Conservation (phyloP, 495 filamentous ascomycete species). For the Aspergillus ostianus region DNA sequence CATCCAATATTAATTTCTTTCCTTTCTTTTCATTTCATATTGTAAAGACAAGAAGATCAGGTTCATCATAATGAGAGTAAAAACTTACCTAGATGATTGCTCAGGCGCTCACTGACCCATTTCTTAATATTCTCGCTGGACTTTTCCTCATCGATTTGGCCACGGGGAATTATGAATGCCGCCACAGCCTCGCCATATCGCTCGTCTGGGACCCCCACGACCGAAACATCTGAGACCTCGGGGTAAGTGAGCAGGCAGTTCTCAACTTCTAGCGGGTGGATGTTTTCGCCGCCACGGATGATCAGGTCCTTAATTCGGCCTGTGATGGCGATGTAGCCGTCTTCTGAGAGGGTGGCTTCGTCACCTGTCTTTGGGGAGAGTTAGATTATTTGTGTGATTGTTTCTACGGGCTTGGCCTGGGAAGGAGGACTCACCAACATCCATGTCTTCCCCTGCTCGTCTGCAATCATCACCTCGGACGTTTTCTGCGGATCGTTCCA, state of each 20-base stretch:
- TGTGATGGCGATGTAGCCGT: conserved; percentile 66
- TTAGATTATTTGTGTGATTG: conserved; percentile 12
- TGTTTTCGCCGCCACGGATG: conserved; percentile 93
- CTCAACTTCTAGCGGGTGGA: conserved; percentile 92
- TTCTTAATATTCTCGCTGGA: conserved; percentile 54
- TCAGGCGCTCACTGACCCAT: conserved; percentile 73
- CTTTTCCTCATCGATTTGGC: conserved; percentile 16
- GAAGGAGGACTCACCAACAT: conserved; percentile 55
- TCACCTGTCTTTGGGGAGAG: conserved; percentile 65
- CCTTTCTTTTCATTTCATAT: no score
- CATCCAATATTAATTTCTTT: no score
- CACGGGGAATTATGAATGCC: conserved; percentile 67
- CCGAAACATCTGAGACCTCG: conserved; percentile 67
- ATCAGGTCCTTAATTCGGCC: conserved; percentile 90
- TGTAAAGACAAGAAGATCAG: no score
- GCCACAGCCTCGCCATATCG: conserved; percentile 83
- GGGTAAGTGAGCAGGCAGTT: conserved; percentile 79
- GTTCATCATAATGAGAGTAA: no score
- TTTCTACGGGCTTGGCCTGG: background rate
- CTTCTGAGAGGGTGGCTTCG: conserved; percentile 79
- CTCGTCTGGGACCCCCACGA: conserved; percentile 82
- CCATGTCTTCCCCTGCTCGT: conserved; percentile 61
- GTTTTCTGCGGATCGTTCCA: conserved; percentile 72
- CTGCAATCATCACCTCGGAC: conserved; percentile 64
- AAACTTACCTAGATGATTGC: conserved; percentile 66